Evolutionary conservation across 208 protist species (phyloP).

Genomic region (Leptomonas pyrrhocoris): DNA sequence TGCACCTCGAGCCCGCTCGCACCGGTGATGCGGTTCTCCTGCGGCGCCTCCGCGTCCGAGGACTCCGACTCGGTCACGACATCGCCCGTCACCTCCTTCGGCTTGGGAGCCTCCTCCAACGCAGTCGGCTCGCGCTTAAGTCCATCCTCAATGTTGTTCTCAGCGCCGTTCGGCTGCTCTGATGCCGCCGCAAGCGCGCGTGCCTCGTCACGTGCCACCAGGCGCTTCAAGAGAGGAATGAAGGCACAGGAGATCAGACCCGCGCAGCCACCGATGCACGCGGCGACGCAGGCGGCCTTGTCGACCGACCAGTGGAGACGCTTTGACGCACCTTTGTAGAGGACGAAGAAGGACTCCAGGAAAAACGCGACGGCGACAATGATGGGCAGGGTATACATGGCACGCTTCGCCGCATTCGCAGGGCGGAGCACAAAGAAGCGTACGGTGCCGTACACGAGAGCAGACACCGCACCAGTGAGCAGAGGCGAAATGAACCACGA

Average conservation of each 20-base stretch:
- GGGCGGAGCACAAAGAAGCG: slow-evolving; percentile 57
- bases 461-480: slow-evolving; percentile 60
- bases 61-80: slow-evolving; percentile 34
- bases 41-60: background rate
- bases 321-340: slow-evolving; percentile 71
- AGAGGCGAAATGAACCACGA: slow-evolving; percentile 86
- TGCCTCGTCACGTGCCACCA: slow-evolving; percentile 36
- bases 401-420: slow-evolving; percentile 51
- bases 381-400: slow-evolving; percentile 61
- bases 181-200: background rate
- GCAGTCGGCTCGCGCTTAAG: background rate
- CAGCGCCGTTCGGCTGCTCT: background rate
- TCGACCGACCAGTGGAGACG: slow-evolving; percentile 55
- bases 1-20: slow-evolving; percentile 41
- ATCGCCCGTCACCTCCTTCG: slow-evolving; percentile 22
- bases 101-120: slow-evolving; percentile 5
- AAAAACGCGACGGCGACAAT: slow-evolving; percentile 77
- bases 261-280: slow-evolving; percentile 48
- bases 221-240: slow-evolving; percentile 60
- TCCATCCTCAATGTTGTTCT: slow-evolving; percentile 1
- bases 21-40: too few species aligned
- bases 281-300: slow-evolving; percentile 59
- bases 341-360: slow-evolving; percentile 80
- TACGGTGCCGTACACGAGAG: slow-evolving; percentile 58
- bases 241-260: slow-evolving; percentile 48